phyloP scores from a whole-genome alignment of 2,329 filamentous ascomycete genomes.

The Furcasterigmium sp. region DNA sequence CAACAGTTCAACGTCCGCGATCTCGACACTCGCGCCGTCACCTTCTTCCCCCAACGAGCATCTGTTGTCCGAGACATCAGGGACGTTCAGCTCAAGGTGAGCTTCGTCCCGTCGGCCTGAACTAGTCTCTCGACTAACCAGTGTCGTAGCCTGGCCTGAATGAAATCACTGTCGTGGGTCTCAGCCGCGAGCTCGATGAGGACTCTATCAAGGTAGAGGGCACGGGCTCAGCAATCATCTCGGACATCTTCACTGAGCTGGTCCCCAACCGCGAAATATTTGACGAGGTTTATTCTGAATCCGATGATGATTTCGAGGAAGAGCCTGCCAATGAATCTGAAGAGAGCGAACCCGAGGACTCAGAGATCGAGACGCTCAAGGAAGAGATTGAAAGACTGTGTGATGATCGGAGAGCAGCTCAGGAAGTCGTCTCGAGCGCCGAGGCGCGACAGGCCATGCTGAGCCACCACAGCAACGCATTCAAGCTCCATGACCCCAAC shows the following conservation, averaged over 20 bases:
- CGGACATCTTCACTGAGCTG: conserved; percentile 56
- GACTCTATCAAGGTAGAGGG: conserved; percentile 58
- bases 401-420: conserved; percentile 20
- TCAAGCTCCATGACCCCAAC: conserved; percentile 26
- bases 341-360: conserved; percentile 7
- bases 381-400: conserved; percentile 22
- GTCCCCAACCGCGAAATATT: conserved; percentile 50
- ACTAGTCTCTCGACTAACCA: conserved; percentile 48
- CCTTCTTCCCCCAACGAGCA: conserved; percentile 56
- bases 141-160: conserved; percentile 51
- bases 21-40: conserved; percentile 55
- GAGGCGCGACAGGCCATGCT: conserved; percentile 34
- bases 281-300: conserved; percentile 47
- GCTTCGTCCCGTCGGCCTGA: no score
- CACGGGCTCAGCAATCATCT: conserved; percentile 49
- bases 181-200: conserved; percentile 50
- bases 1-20: conserved; percentile 51
- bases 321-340: conserved; percentile 19
- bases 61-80: conserved; percentile 57
- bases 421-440: conserved; percentile 26
- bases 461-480: conserved; percentile 29
- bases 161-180: conserved; percentile 50
- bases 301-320: conserved; percentile 28
- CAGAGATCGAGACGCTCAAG: conserved; percentile 20
- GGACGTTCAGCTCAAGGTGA: conserved; percentile 41